Base-by-base conservation (phyloP, 2,329 filamentous ascomycete genomes). In the Cercospora beticola region DNA sequence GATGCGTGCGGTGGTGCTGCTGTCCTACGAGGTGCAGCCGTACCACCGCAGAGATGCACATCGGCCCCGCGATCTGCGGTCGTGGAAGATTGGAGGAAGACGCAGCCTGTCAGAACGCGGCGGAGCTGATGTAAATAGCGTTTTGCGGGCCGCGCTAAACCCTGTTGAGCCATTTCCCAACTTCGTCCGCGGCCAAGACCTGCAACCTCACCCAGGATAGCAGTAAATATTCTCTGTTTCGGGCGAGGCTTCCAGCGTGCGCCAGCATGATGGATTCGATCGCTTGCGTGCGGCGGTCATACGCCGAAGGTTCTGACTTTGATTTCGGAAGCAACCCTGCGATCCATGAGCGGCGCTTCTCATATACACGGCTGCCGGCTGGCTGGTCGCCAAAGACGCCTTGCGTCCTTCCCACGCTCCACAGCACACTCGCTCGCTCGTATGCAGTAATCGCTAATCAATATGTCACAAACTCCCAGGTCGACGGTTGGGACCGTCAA, bases 401-500 rank as follows among this genome's bases (percentile, higher is more conserved):
- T 68, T 62, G 60, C 62, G 40, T 66, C 21, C 46, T 43, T 67
- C 66, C 59, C 57, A 68, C 68, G 61, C 61, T 66, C 26, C 30
- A 52, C 23, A 58, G 36, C 23, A 60, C 49, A 43, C 63, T 33
- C 61, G 33, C 28, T 63, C 46, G 57, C 31, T 56, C 52, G 14
- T 57, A 64, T 43, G 62, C 52, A 62, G 43, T 58, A 54, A 56
- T 52, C 31, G 58, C 40, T 68, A 62, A 66, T 66, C 68, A 68
- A 61, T 65, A 77, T 77, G 75, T 69, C 75, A 31, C 71, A 75
- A 65, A 77, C 75, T 31, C 76, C 75, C 30, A 66, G 73, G 49
- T 76, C 74, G 65, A 76, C 75, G 65, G 71, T 76, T 30, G 75
- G 75, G 33, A 77, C 76, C 52, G 74, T 76, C 63, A 76, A 76